Conservation (phyloP, 768 basidiomycete genomes). For the Ramaria sp. region DNA sequence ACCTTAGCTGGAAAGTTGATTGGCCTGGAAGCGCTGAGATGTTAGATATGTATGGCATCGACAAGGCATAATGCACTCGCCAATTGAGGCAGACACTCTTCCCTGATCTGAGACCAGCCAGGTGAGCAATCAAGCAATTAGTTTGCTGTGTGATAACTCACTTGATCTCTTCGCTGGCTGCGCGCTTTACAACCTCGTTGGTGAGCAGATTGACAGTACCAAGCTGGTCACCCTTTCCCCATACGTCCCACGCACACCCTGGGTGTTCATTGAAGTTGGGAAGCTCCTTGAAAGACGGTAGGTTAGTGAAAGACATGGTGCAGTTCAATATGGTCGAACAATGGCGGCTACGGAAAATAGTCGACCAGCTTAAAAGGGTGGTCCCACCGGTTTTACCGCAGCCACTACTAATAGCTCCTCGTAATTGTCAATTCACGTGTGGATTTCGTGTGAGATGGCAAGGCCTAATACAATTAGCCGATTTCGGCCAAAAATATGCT, state of each 20-base stretch:
- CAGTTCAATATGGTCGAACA: not conserved
- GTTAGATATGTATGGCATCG: not conserved
- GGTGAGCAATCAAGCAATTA: not conserved
- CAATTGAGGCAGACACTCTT: slow-evolving; percentile 7
- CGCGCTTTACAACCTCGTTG: slow-evolving; percentile 6
- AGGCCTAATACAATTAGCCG: no score
- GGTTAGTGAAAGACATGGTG: slow-evolving; percentile 2
- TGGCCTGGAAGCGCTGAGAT: slow-evolving; percentile 1
- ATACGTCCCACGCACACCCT: slow-evolving; percentile 11
- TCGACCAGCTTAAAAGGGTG: no score
- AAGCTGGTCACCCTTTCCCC: slow-evolving; percentile 11
- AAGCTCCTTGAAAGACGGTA: slow-evolving; percentile 9
- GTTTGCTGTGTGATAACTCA: not conserved
- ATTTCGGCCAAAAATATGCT: no score
- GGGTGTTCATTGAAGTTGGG: slow-evolving; percentile 5
- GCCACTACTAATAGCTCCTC: no score
- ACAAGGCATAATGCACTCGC: not conserved
- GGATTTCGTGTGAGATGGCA: no score
- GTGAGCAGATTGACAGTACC: slow-evolving; percentile 13
- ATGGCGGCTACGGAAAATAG: no score
- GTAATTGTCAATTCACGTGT: no score
- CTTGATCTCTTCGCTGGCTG: slow-evolving; percentile 8
- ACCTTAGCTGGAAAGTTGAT: slow-evolving; percentile 10
- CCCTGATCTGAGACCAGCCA: slow-evolving; percentile 1
- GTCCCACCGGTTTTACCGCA: no score